Base-by-base conservation (phyloP, 768 basidiomycete genomes). In the Amanita rimosa region DNA sequence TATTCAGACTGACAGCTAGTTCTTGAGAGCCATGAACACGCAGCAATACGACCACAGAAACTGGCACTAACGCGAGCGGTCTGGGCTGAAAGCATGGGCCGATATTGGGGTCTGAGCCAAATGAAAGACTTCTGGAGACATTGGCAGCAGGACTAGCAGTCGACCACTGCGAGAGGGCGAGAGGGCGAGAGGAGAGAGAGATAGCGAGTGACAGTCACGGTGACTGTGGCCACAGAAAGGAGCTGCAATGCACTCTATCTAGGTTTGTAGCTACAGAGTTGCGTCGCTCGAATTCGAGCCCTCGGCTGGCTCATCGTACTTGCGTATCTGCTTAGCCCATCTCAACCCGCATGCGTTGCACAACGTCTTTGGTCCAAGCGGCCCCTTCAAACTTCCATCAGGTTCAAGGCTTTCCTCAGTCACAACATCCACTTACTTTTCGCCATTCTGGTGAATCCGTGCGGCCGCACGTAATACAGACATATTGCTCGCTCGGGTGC, bases 361-460 rank as follows among this genome's bases (percentile, higher is more conserved):
- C 4, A 97, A 67, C n/a, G 95, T 96, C 68, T 97, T 99, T 1
- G 95, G 92, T 31, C 95, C 95, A 48, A 79, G 73, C 1, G 95
- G 95, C 9, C 95, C 95, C 88, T 88, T 27, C 44, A 52, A 27
- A 44, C 33, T 51, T 46, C 22, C 21, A 21, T 51, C 31, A 41
- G 49, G 19, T 50, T 48, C 22, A 6, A n/a, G n/a, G n/a, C n/a
- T 34, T 17, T 24, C n/a, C 27, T 48, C 19, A 16, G 40, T 31
- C 50, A 44, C 53, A 9, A 39, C n/a, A 38, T 31, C 7, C 16
- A 54, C 64, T 17, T 21, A 70, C 89, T 75, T 92, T 94, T 57
- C 95, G 78, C 95, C 95, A 99, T 67, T 99, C 95, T 0, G 96
- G 94, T 36, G 91, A 94, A 64, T 93, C 90, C 1, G 94, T 97